Evolutionary conservation across 352 stramenopile genomes (phyloP).

Genomic region (Stephanocyclus meneghinianus): DNA sequence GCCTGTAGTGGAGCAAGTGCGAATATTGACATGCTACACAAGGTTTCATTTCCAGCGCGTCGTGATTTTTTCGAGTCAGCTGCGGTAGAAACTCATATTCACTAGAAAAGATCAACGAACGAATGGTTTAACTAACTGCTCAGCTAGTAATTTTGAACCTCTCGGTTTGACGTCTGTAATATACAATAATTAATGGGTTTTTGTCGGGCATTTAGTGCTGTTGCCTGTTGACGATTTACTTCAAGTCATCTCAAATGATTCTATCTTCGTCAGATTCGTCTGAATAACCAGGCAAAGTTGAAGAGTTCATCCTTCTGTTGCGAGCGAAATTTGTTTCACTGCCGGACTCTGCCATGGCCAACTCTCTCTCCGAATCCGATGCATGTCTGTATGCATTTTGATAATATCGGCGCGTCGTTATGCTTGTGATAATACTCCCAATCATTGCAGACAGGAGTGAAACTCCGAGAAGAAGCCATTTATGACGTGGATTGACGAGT

Average conservation of each 20-base stretch:
- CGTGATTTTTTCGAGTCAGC: no score
- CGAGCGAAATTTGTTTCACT: slow-evolving; percentile 9
- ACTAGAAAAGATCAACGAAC: no score
- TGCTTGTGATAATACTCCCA: slow-evolving; percentile 33
- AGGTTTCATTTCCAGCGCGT: no score
- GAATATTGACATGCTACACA: no score
- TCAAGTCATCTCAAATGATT: slow-evolving; percentile 1
- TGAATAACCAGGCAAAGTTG: slow-evolving; percentile 9
- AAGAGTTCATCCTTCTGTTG: slow-evolving; percentile 19
- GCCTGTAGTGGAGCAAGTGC: no score
- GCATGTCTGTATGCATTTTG: slow-evolving; percentile 17
- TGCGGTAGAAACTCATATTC: no score
- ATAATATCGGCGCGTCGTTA: slow-evolving; percentile 25
- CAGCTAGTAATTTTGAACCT: no score
- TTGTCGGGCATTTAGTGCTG: no score
- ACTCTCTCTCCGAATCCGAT: slow-evolving; percentile 17
- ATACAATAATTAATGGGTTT: no score
- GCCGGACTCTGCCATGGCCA: slow-evolving; percentile 42
- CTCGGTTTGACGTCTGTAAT: no score
- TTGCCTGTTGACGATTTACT: neutral
- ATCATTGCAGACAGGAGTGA: slow-evolving; percentile 29
- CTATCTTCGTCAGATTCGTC: slow-evolving; percentile 12
- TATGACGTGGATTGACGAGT: slow-evolving; percentile 18
- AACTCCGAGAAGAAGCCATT: slow-evolving; percentile 19
- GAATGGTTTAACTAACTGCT: no score